These are phyloP conservation scores for Solanum appendiculatum DNA, from an alignment of 257 asterid species.

Conservation along the genomic window DNA sequence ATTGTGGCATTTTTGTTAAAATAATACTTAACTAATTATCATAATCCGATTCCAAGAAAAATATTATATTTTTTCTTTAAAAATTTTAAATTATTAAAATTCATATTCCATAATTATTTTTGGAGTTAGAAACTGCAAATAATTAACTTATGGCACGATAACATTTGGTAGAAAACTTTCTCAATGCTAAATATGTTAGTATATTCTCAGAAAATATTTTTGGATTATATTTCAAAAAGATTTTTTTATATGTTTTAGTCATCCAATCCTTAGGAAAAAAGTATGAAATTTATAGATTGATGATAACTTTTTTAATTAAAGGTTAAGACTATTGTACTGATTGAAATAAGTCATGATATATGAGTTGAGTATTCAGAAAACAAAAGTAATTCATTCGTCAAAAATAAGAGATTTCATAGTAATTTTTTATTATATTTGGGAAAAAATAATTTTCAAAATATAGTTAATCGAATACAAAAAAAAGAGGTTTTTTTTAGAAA, in stretches of 20 bases:
- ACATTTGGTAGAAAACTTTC: background rate
- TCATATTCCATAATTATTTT: background rate
- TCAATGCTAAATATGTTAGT: background rate
- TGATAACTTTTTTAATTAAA: too few relatives aligned
- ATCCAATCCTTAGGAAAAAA: background rate
- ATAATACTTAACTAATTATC: background rate
- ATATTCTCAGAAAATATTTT: too few relatives aligned
- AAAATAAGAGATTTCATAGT: background rate
- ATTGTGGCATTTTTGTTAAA: background rate
- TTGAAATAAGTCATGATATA: background rate
- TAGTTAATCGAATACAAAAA: background rate
- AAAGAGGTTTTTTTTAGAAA: background rate
- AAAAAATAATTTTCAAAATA: background rate
- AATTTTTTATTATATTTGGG: background rate
- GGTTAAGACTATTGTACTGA: background rate
- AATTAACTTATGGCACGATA: background rate
- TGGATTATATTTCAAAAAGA: background rate
- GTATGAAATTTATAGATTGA: background rate
- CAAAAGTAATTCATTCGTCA: background rate
- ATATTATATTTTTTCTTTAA: background rate
- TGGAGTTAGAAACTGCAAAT: background rate
- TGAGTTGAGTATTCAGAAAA: background rate
- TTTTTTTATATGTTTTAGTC: too few relatives aligned
- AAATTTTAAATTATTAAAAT: background rate
- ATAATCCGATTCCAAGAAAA: background rate